Evolutionary conservation across 2,329 filamentous ascomycete species (phyloP).

Genomic region (Chaetomium globosum): DNA sequence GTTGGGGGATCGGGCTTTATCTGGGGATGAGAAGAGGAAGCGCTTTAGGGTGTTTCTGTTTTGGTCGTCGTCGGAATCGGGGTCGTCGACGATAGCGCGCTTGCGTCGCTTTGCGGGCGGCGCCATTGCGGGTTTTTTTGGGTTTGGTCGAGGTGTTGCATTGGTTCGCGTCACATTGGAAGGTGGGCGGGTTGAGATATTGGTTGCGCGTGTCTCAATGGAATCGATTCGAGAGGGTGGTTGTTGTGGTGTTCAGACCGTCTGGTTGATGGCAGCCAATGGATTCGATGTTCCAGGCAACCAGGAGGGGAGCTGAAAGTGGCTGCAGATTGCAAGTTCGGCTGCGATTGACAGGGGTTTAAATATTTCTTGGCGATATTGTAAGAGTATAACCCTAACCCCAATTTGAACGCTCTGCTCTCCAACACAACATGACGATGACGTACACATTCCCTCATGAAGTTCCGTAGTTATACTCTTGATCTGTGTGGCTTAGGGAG

Average conservation of each 20-base stretch:
- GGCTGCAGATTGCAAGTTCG: not conserved
- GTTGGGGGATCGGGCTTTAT: constrained; percentile 39
- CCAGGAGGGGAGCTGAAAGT: constrained; percentile 21
- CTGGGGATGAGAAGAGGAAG: constrained; percentile 58
- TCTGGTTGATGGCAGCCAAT: constrained; percentile 6
- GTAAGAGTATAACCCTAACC: constrained; percentile 9
- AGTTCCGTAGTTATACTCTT: no score
- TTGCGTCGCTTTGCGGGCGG: constrained; percentile 54
- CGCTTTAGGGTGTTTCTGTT: constrained; percentile 52
- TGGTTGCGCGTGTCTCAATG: constrained; percentile 5
- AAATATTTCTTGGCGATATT: not conserved
- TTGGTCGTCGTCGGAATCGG: constrained; percentile 30
- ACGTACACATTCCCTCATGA: not conserved
- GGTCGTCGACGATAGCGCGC: constrained; percentile 35
- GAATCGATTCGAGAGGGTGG: not conserved
- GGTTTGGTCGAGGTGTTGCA: constrained; percentile 23
- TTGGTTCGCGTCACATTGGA: constrained; percentile 28
- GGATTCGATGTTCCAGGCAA: constrained; percentile 6
- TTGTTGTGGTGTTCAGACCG: not conserved
- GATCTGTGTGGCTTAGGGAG: no score
- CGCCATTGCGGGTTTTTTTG: constrained; percentile 49
- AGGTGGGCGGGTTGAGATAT: not conserved
- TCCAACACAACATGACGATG: not conserved
- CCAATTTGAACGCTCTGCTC: not conserved
- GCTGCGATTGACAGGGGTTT: constrained; percentile 1